Evolutionary conservation across 768 basidiomycete species (phyloP), one percentile per base, ranked within the genome.

Genomic region (Flagelloscypha sp.): DNA sequence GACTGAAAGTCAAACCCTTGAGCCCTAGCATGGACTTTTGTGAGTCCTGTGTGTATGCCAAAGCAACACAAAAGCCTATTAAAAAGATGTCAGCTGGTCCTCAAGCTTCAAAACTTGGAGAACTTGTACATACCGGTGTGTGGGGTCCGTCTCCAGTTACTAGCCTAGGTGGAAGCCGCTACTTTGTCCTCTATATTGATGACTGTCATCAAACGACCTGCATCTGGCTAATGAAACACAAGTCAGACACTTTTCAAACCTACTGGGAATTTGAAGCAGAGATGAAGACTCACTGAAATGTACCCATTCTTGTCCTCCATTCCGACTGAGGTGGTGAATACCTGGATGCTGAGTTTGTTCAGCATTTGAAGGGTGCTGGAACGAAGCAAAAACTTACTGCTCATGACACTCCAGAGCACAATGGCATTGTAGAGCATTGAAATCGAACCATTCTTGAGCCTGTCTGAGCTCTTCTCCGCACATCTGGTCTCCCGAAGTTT

Each of bases 321-420:
- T 59, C 58, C 0, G 68, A 74, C 48, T 45, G 50, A 7, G 66
- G 71, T 2, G 63, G 67, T 3, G 61, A 74, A 35, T 71, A 66
- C 30, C 38, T 56, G n/a, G 55, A 54, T 6, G 46, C 57, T 0
- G 53, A 56, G 6, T 59, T 74, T 19, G 43, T 40, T 3, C 2
- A 33, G 0, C 49, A 62, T 30, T 49, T 68, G 0, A 44, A 55
- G 1, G 32, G 35, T 0, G 47, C 56, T 6, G 74, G 74, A 0
- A 74, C 62, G 0, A 18, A 38, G 3, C 56, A 54, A 8, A 52
- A 62, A 31, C 46, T 61, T 1, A 70, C 63, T 2, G 48, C 59
- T 1, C 62, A 65, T 15, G 54, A 72, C 39, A 65, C 62, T 0
- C 68, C 61, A 0, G 48, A 63, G 34, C 54, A 70, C 25, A 72